Percentiles rank a stretch among this genome's conserved stretches.
phyloP scores from a whole-genome alignment of 2,329 filamentous ascomycete genomes.

The Alternaria conjuncta region DNA sequence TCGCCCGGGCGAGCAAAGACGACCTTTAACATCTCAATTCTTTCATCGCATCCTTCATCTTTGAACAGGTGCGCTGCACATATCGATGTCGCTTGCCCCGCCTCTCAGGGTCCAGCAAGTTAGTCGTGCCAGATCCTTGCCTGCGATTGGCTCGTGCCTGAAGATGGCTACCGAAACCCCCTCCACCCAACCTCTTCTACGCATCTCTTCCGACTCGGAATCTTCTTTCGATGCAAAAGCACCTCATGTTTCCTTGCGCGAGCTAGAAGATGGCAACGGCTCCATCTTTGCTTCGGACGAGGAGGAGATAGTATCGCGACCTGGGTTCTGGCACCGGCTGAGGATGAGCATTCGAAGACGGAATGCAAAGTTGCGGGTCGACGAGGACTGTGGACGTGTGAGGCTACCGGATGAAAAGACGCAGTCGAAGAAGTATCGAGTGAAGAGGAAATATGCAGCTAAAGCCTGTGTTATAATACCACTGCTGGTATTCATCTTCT shows the following conservation, averaged over 20 bases:
- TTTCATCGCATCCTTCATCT: not conserved
- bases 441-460: constrained; percentile 26
- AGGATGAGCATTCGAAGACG: constrained; percentile 39
- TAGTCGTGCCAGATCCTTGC: constrained; percentile 6
- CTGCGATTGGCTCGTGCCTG: constrained; percentile 32
- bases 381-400: constrained; percentile 18
- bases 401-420: constrained; percentile 29
- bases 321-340: constrained; percentile 34
- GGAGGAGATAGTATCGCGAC: constrained; percentile 16
- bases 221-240: constrained; percentile 15
- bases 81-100: constrained; percentile 8
- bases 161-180: constrained; percentile 28
- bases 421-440: constrained; percentile 18
- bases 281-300: constrained; percentile 23
- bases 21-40: not conserved
- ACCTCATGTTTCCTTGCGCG: constrained; percentile 23
- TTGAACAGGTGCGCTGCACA: not conserved
- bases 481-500: constrained; percentile 35
- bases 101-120: constrained; percentile 8
- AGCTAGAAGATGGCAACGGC: constrained; percentile 35
- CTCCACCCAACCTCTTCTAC: constrained; percentile 28
- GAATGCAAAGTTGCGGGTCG: constrained; percentile 18
- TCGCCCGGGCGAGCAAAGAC: not conserved
- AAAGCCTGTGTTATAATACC: constrained; percentile 27
- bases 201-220: constrained; percentile 27